phyloP scores from a whole-genome alignment of 306 rosid genomes.

The Lathyrus oleraceus region DNA sequence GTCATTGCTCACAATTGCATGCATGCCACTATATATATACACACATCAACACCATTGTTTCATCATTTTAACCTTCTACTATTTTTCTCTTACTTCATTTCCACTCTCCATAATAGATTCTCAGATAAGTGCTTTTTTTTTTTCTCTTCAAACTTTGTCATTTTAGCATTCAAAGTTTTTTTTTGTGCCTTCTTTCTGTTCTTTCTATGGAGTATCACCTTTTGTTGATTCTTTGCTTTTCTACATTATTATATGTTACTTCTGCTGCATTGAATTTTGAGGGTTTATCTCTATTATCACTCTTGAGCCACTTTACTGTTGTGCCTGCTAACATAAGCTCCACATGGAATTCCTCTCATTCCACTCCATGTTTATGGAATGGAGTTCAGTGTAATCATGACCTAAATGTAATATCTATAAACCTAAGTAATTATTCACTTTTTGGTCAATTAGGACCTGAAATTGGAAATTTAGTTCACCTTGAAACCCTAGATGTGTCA shows the following conservation, averaged over 20 bases:
- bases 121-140: background rate
- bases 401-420: constrained; percentile 47
- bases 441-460: constrained; percentile 64
- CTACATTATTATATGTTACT: constrained; percentile 32
- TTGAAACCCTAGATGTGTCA: constrained; percentile 29
- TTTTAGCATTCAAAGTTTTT: background rate
- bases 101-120: background rate
- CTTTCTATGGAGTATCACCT: constrained; percentile 30
- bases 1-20: background rate
- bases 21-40: background rate
- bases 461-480: constrained; percentile 40
- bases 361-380: constrained; percentile 77
- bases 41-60: background rate
- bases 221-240: constrained; percentile 34
- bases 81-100: background rate
- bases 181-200: background rate
- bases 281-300: constrained; percentile 57
- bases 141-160: background rate
- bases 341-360: constrained; percentile 62
- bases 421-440: constrained; percentile 50
- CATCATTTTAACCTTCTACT: background rate
- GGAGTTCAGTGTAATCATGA: constrained; percentile 61
- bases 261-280: constrained; percentile 56
- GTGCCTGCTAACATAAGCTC: constrained; percentile 49
- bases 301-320: constrained; percentile 49